Evolutionary conservation across 805 yeast genomes (phyloP), one percentile per base, ranked within the genome.

Genomic region (Pichia kluyveri): DNA sequence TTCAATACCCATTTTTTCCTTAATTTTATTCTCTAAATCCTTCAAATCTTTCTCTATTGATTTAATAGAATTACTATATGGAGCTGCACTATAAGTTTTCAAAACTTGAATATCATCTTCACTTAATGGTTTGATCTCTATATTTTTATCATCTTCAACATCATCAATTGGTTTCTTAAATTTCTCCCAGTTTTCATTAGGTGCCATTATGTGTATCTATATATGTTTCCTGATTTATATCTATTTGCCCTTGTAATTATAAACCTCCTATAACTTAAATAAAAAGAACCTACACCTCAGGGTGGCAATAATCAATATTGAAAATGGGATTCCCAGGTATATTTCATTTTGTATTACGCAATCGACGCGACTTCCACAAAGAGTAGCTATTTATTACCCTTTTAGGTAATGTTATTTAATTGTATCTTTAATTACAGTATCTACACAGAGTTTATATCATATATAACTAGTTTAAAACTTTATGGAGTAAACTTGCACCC

Each of bases 141-240:
- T 88, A 44, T 82, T 88, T 45, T 73, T 71, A 47, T 71, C 72
- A 49, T 74, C 72, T 37, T 75, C 82, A 11, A 40, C 51, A 8
- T 74, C 79, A 55, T 85, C 96, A 41, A 72, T 75, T n/a, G 96
- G 95, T 45, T 93, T 84, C 64, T 82, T 83, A 69, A 87, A 88
- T 67, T 93, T 93, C 64, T 95, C 99, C 99, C 99, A 93, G 67
- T 93, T 96, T 49, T 89, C 93, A 73, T 89, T 93, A 57, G 97
- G 96, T 52, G 97, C 90, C 97, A 90, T 90, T 55, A n/a, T 41
- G 32, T 30, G 14, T 30, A 1, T 30, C 10, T 30, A 30, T 30
- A 5, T 30, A 12, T 30, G 32, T 30, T 9, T 30, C 5, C 14
- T 30, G 2, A 30, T 12, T 30, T 30, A 9, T 30, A 30, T 12